phyloP scores from a whole-genome alignment of 352 stramenopile species.

The Phytophthora sansomeana region DNA sequence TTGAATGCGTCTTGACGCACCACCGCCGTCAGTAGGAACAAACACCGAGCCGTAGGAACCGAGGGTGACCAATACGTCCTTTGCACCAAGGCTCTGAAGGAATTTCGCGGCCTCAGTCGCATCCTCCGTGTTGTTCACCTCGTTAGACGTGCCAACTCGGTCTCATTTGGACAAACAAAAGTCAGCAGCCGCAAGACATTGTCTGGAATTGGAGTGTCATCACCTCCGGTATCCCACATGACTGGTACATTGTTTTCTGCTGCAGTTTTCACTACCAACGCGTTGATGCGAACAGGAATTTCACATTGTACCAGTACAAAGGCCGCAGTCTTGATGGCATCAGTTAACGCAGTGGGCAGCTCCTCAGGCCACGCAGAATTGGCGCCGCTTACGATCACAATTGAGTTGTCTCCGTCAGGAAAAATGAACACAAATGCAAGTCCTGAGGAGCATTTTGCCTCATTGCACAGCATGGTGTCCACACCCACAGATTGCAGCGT shows the following conservation, averaged over 20 bases:
- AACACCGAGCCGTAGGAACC: constrained; percentile 66
- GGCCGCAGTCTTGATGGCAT: constrained; percentile 47
- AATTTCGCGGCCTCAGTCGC: constrained; percentile 50
- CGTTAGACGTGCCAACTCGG: constrained; percentile 57
- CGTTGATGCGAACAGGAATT: constrained; percentile 59
- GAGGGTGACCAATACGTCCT: constrained; percentile 68
- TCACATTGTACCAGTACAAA: constrained; percentile 75
- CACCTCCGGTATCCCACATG: constrained; percentile 71
- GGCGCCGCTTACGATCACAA: constrained; percentile 76
- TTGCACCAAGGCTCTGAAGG: constrained; percentile 51
- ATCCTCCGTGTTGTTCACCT: constrained; percentile 47
- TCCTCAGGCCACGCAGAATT: constrained; percentile 62
- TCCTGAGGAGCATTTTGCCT: constrained; percentile 54
- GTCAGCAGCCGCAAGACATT: constrained; percentile 58
- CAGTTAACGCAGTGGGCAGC: constrained; percentile 39
- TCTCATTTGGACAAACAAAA: constrained; percentile 75
- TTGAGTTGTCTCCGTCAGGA: constrained; percentile 79
- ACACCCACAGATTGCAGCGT: constrained; percentile 43
- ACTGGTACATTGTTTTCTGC: constrained; percentile 48
- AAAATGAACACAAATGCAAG: constrained; percentile 80
- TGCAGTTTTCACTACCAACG: constrained; percentile 49
- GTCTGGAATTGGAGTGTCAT: constrained; percentile 54
- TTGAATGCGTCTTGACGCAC: constrained; percentile 51
- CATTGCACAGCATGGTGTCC: constrained; percentile 43
- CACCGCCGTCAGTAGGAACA: constrained; percentile 41